phyloP scores from a whole-genome alignment of 176 grass and related monocot species.

The Saccharum officinarum region DNA sequence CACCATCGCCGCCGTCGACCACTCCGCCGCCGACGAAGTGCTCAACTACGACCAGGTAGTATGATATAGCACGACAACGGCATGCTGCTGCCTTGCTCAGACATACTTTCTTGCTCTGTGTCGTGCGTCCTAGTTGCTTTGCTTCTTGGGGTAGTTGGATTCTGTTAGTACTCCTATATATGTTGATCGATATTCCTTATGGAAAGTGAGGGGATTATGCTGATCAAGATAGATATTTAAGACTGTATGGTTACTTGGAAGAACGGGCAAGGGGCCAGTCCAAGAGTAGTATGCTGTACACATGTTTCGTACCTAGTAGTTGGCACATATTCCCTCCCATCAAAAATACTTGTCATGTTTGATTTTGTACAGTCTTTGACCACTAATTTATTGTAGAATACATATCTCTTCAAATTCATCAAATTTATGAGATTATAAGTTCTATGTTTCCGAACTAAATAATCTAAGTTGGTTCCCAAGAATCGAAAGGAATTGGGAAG shows the following conservation, averaged over 20 bases:
- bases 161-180: conserved; percentile 17
- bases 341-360: background rate
- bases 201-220: background rate
- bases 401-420: no score
- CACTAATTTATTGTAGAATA: background rate
- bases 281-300: background rate
- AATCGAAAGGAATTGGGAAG: no score
- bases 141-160: conserved; percentile 1
- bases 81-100: background rate
- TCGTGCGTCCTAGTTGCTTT: background rate
- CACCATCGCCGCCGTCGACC: conserved; percentile 88
- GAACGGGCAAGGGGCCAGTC: background rate
- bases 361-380: background rate
- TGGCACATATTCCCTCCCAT: background rate
- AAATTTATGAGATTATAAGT: no score
- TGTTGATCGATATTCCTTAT: background rate
- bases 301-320: background rate
- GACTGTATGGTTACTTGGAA: background rate
- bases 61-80: background rate
- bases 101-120: conserved; percentile 15
- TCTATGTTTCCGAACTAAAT: no score
- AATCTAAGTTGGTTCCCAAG: no score
- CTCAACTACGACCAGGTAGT: conserved; percentile 96
- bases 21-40: conserved; percentile 57
- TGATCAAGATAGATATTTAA: background rate